Percentiles rank a stretch among this genome's conserved stretches.
phyloP scores from a whole-genome alignment of 2,329 filamentous ascomycete species.

The Cladophialophora yegresii region DNA sequence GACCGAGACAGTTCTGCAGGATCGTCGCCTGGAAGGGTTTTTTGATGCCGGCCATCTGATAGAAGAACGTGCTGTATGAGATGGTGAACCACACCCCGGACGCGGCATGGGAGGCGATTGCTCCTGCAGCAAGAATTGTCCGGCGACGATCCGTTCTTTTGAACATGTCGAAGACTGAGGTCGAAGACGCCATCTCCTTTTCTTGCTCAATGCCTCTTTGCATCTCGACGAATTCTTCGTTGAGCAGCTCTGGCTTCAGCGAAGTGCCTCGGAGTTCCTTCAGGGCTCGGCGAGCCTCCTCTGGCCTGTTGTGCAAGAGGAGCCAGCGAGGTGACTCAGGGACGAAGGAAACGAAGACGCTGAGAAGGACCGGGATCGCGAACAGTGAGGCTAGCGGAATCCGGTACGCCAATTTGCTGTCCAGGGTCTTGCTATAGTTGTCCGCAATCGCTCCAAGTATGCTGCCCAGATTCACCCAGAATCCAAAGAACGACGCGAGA shows the following conservation, averaged over 20 bases:
- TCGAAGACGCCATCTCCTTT: constrained; percentile 21
- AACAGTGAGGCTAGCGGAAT: constrained; percentile 53
- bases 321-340: constrained; percentile 49
- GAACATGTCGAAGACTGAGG: constrained; percentile 39
- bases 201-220: constrained; percentile 24
- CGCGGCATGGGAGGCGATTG: constrained; percentile 47
- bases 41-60: constrained; percentile 42
- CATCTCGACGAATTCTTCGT: constrained; percentile 36
- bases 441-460: constrained; percentile 52
- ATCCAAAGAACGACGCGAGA: constrained; percentile 52
- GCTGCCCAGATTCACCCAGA: constrained; percentile 54
- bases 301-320: constrained; percentile 25
- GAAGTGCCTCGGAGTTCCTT: constrained; percentile 22
- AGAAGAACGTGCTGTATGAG: constrained; percentile 56
- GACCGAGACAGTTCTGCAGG: constrained; percentile 40
- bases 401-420: constrained; percentile 48
- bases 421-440: constrained; percentile 45
- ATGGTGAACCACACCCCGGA: constrained; percentile 26
- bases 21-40: constrained; percentile 40
- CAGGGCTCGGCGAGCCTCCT: constrained; percentile 27
- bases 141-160: constrained; percentile 40
- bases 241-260: constrained; percentile 17
- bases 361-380: constrained; percentile 52
- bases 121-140: constrained; percentile 57
- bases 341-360: constrained; percentile 51